Evolutionary conservation across 345 rosid species (phyloP).

Genomic region (Citrus hindsii): DNA sequence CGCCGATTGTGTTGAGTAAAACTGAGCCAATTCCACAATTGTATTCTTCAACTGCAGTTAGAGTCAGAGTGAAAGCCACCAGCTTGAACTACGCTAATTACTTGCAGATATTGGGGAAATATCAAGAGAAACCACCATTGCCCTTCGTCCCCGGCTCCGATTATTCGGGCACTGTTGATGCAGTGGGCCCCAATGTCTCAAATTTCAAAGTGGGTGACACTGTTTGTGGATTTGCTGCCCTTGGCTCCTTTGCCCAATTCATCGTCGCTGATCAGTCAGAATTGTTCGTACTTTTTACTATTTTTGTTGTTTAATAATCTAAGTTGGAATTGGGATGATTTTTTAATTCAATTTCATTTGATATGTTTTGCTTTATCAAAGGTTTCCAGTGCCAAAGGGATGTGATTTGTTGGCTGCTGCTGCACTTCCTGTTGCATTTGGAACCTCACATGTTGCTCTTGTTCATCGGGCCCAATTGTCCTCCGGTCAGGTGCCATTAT

Average conservation of each 20-base stretch:
- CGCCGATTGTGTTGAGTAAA: slow-evolving; percentile 46
- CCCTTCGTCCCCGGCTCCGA: slow-evolving; percentile 97
- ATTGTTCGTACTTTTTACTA: slow-evolving; percentile 27
- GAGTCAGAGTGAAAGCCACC: slow-evolving; percentile 80
- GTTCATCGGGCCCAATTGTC: slow-evolving; percentile 73
- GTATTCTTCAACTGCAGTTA: slow-evolving; percentile 52
- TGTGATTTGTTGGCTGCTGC: slow-evolving; percentile 82
- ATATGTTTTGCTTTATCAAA: slow-evolving; percentile 1
- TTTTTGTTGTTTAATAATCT: not conserved
- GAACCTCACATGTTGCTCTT: slow-evolving; percentile 93
- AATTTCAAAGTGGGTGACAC: slow-evolving; percentile 68
- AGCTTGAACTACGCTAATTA: slow-evolving; percentile 96
- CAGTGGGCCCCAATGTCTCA: slow-evolving; percentile 60
- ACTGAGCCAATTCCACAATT: slow-evolving; percentile 59
- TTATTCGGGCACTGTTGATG: slow-evolving; percentile 71
- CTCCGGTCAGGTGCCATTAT: slow-evolving; percentile 53
- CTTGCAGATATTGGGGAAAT: slow-evolving; percentile 83
- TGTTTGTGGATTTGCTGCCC: slow-evolving; percentile 61
- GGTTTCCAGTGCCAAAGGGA: slow-evolving; percentile 71
- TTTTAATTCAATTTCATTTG: not conserved
- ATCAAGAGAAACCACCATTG: slow-evolving; percentile 76
- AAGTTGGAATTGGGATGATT: not conserved
- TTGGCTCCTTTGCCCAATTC: slow-evolving; percentile 85
- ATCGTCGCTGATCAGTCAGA: slow-evolving; percentile 71
- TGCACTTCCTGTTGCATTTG: slow-evolving; percentile 92